Evolutionary conservation across 306 rosid species (phyloP), one percentile per base, ranked within the genome.

Genomic region (Datisca glomerata): DNA sequence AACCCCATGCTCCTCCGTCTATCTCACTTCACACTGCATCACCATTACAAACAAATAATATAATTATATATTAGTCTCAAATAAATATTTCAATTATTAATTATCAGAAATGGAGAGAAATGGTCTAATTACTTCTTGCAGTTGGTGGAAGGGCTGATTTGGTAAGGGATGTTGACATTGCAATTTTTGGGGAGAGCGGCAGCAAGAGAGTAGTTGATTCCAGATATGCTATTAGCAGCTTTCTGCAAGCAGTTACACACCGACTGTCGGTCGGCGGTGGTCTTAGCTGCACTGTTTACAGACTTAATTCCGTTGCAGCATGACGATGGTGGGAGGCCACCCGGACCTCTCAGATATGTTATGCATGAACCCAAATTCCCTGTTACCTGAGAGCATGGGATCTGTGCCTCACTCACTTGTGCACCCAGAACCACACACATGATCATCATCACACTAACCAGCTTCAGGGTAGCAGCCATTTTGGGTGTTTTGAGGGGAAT

Each of bases 171-270:
- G 25, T 48, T 66, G 21, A 63, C 59, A 0, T 25, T 36, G 15
- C 56, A 65, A 40, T 36, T 71, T 37, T 6, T 20, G 12, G 85
- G 82, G 42, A 76, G 64, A 8, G 49, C 50, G 29, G 76, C 66
- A 22, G 77, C 82, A 16, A 45, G 47, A 21, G 56, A 39, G 6
- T 44, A 49, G 13, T 64, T 52, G 49, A 12, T 13, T 2, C 16
- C 49, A 2, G 21, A 21, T 42, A 72, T 10, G 0, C 66, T 55
- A 14, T 0, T 18, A n/a, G 71, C 32, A n/a, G 68, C 69, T 14
- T 23, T 21, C 59, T 75, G 67, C 40, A 79, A 65, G 65, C 94
- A 79, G 21, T 0, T 45, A 60, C 92, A 79, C 12, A 66, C 71
- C 12, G 38, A 3, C 17, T 37, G 76, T 20, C 92, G 91, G 14